These are phyloP conservation scores for Pseudopediastrum boryanum DNA, from an alignment of 139 green algal genomes.

Conservation along the genomic window DNA sequence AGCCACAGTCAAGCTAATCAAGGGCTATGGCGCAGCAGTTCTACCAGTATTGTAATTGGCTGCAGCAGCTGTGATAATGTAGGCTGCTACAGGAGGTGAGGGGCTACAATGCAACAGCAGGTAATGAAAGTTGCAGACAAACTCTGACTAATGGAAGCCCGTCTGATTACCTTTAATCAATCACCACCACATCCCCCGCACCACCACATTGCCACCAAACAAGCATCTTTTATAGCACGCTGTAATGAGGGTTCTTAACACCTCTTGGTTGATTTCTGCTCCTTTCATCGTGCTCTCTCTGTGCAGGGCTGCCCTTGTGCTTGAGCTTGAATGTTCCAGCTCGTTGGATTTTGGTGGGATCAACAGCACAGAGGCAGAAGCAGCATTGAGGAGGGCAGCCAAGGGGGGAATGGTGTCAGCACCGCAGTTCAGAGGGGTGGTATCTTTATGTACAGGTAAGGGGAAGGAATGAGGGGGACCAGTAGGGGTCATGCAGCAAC, in stretches of 20 bases:
- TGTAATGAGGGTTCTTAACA: too few relatives aligned
- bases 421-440: conserved; percentile 46
- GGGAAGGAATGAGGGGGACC: too few relatives aligned
- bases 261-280: background rate
- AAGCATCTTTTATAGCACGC: background rate
- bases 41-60: too few relatives aligned
- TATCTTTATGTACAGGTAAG: conserved; percentile 30
- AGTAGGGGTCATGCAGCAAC: too few relatives aligned
- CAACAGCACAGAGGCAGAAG: conserved; percentile 53
- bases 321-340: conserved; percentile 61
- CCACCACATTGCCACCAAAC: background rate
- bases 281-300: background rate
- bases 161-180: background rate
- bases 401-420: conserved; percentile 70
- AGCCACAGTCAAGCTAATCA: too few relatives aligned
- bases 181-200: background rate
- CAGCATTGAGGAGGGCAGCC: conserved; percentile 56
- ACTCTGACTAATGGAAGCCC: background rate
- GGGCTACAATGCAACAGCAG: too few relatives aligned
- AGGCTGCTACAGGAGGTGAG: too few relatives aligned
- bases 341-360: conserved; percentile 83
- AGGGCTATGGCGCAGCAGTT: too few relatives aligned
- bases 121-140: background rate
- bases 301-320: conserved; percentile 51
- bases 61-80: too few relatives aligned